Evolutionary conservation across 1,284 basidiomycete genomes (phyloP).

Genomic region (Cutaneotrichosporon daszewskae): DNA sequence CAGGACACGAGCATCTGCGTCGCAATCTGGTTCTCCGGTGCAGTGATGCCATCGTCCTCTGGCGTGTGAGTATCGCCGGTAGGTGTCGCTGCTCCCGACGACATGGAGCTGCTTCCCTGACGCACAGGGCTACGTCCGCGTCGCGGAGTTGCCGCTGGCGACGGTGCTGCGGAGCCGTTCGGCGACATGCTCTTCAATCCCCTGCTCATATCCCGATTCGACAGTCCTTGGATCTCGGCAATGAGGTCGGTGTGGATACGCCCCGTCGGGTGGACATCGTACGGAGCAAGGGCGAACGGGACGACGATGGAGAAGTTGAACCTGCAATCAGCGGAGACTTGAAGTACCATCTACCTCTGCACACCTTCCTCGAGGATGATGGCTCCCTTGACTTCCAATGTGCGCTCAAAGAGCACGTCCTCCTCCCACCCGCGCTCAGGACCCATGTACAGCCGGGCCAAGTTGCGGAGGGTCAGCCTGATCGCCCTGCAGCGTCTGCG

Average conservation of each 20-base stretch:
- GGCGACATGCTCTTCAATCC: background rate
- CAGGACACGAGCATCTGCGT: conserved; percentile 18
- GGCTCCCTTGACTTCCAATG: conserved; percentile 21
- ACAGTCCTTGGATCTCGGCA: conserved; percentile 24
- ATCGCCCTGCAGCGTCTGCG: conserved; percentile 26
- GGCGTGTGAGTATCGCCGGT: background rate
- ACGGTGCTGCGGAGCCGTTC: background rate
- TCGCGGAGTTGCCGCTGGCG: conserved; percentile 1
- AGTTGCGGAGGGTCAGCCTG: conserved; percentile 22
- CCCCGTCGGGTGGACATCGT: conserved; percentile 23
- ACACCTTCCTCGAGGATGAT: conserved; percentile 28
- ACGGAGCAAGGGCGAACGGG: conserved; percentile 21
- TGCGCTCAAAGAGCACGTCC: conserved; percentile 26
- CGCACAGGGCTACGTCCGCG: conserved; percentile 5
- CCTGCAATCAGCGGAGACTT: conserved; percentile 1
- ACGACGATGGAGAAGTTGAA: conserved; percentile 30
- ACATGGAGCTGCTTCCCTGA: background rate
- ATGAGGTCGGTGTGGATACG: conserved; percentile 15
- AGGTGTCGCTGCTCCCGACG: conserved; percentile 1
- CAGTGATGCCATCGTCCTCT: background rate
- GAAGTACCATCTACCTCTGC: conserved; percentile 17
- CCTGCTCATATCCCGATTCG: too few species aligned
- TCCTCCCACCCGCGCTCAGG: conserved; percentile 22
- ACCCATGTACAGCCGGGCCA: conserved; percentile 24
- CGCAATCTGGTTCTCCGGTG: conserved; percentile 2